Evolutionary conservation across 2,329 filamentous ascomycete species (phyloP).

Genomic region (Cordyceps militaris): DNA sequence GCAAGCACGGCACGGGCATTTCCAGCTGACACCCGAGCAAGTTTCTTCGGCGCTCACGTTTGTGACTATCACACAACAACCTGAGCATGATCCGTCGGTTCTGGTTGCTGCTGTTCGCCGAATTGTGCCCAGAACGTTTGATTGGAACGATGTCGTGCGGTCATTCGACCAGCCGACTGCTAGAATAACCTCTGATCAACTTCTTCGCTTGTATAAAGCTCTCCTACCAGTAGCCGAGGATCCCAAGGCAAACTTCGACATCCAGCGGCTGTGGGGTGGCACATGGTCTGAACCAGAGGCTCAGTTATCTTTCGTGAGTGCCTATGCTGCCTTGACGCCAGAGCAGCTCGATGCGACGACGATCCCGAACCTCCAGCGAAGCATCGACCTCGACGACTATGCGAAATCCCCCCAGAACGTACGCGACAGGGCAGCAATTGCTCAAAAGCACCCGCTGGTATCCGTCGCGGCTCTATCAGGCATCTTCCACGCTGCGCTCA

Average conservation of each 20-base stretch:
- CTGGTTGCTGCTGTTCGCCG: slow-evolving; percentile 57
- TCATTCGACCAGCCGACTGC: slow-evolving; percentile 76
- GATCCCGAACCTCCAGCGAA: slow-evolving; percentile 72
- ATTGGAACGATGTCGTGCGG: slow-evolving; percentile 64
- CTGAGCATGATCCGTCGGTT: slow-evolving; percentile 43
- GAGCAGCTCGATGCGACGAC: slow-evolving; percentile 76
- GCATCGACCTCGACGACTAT: slow-evolving; percentile 60
- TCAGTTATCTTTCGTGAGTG: slow-evolving; percentile 87
- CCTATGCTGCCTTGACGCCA: slow-evolving; percentile 69
- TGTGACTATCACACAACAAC: slow-evolving; percentile 50
- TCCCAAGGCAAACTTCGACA: slow-evolving; percentile 54
- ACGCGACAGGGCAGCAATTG: slow-evolving; percentile 48
- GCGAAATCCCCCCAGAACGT: slow-evolving; percentile 41
- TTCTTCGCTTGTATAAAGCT: slow-evolving; percentile 72
- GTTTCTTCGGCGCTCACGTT: slow-evolving; percentile 73
- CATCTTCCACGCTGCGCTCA: slow-evolving; percentile 58
- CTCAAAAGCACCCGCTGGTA: slow-evolving; percentile 77
- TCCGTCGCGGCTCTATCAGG: slow-evolving; percentile 76
- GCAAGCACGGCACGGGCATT: slow-evolving; percentile 42
- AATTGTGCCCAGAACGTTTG: slow-evolving; percentile 56
- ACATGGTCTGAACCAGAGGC: slow-evolving; percentile 80
- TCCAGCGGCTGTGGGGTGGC: slow-evolving; percentile 86
- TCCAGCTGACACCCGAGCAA: slow-evolving; percentile 72
- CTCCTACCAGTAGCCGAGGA: slow-evolving; percentile 63
- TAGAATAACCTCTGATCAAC: slow-evolving; percentile 70